These are phyloP conservation scores for Moesziomyces sp. DNA, from an alignment of 1,284 basidiomycete genomes.

Conservation along the genomic window DNA sequence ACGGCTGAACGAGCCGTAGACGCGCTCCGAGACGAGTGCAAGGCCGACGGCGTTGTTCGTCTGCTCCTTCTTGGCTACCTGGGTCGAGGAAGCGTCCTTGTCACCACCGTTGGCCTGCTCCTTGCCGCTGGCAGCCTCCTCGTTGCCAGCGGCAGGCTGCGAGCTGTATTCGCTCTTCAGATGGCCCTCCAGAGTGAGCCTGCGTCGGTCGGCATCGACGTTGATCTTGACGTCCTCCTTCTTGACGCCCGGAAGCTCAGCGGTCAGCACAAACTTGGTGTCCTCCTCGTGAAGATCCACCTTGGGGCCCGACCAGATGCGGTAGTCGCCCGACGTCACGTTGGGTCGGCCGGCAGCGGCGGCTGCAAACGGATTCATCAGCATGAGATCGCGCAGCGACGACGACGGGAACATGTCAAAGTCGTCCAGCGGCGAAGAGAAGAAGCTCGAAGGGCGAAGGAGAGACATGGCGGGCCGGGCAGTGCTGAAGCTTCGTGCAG, in stretches of 20 bases:
- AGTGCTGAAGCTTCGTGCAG: conserved; percentile 16
- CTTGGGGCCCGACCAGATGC: conserved; percentile 41
- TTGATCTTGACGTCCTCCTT: conserved; percentile 55
- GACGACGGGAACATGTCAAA: conserved; percentile 41
- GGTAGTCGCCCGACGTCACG: conserved; percentile 29
- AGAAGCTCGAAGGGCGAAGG: conserved; percentile 36
- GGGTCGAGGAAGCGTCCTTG: conserved; percentile 12
- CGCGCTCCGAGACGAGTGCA: conserved; percentile 49
- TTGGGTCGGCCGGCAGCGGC: conserved; percentile 27
- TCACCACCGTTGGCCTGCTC: conserved; percentile 8
- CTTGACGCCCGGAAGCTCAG: conserved; percentile 53
- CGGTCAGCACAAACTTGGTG: conserved; percentile 40
- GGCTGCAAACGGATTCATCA: conserved; percentile 25
- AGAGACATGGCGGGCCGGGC: conserved; percentile 38
- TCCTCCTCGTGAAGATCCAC: conserved; percentile 51
- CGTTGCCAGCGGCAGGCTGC: conserved; percentile 6
- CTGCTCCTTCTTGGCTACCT: conserved; percentile 40
- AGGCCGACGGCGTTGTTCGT: conserved; percentile 22
- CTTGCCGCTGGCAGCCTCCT: not conserved
- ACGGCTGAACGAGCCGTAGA: conserved; percentile 53
- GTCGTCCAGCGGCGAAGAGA: conserved; percentile 41
- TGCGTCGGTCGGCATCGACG: conserved; percentile 44
- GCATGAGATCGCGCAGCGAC: conserved; percentile 29
- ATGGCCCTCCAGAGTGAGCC: conserved; percentile 50
- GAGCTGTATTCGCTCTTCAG: conserved; percentile 45